Conservation (phyloP, 23 red algal genomes). For the Agarophyton chilense region DNA sequence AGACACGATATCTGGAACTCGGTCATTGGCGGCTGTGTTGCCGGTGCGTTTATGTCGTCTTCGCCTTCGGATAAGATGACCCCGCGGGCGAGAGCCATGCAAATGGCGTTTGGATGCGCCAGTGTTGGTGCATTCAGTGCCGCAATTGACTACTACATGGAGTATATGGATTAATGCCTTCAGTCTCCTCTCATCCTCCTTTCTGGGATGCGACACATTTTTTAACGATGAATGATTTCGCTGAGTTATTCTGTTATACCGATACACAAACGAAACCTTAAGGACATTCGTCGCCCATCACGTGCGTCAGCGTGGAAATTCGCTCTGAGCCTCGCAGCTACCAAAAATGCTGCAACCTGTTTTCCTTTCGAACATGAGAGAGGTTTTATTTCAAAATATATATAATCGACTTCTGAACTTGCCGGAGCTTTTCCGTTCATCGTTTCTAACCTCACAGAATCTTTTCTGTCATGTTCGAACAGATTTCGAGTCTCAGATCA, state of each 20-base stretch:
- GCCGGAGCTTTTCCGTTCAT: not conserved
- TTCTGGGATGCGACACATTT: too few species aligned
- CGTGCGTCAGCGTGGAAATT: too few species aligned
- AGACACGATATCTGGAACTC: conserved; percentile 98
- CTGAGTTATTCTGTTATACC: too few species aligned
- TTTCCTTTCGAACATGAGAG: not conserved
- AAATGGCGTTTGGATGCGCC: conserved; percentile 95
- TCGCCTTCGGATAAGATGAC: conserved; percentile 67
- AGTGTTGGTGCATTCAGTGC: conserved; percentile 89
- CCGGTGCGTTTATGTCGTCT: conserved; percentile 89
- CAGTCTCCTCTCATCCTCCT: not conserved
- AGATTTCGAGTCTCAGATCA: not conserved
- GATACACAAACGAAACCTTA: too few species aligned
- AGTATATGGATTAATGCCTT: conserved; percentile 60
- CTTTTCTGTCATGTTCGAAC: not conserved
- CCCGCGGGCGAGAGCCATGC: conserved; percentile 68
- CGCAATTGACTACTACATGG: conserved; percentile 97
- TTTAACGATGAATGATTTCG: too few species aligned
- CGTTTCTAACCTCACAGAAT: not conserved
- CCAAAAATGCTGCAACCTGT: too few species aligned
- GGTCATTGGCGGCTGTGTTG: conserved; percentile 89
- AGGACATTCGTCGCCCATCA: too few species aligned
- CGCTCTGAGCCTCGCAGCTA: too few species aligned
- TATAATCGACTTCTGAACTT: not conserved
- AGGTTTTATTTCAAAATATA: not conserved